These are phyloP conservation scores for Rhizopogon vinicolor DNA, from an alignment of 768 basidiomycete genomes.

Conservation along the genomic window DNA sequence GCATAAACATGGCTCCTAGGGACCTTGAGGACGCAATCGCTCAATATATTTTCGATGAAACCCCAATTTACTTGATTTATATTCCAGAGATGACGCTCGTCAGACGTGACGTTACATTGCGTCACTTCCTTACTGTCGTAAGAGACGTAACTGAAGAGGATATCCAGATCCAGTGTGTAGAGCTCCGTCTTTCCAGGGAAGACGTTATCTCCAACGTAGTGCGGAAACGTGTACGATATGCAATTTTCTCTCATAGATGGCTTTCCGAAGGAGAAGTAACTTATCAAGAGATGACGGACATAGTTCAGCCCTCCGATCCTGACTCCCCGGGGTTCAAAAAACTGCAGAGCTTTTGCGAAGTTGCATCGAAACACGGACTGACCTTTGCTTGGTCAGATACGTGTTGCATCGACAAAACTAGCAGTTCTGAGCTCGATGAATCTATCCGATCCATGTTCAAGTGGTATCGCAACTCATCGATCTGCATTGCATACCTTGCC, in stretches of 20 bases:
- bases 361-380: neutral
- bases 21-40: neutral
- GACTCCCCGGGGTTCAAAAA: neutral
- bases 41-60: neutral
- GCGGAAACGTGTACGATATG: neutral
- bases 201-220: neutral
- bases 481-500: constrained; percentile 9
- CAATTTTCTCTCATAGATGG: constrained; percentile 3
- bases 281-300: neutral
- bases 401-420: constrained; percentile 8
- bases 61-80: neutral
- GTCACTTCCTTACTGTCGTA: neutral
- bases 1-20: neutral
- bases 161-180: neutral
- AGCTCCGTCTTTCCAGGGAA: neutral
- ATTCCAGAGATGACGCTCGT: constrained; percentile 1
- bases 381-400: constrained; percentile 8
- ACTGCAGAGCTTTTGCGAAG: neutral
- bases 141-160: neutral
- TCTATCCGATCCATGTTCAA: constrained; percentile 11
- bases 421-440: constrained; percentile 11
- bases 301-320: neutral
- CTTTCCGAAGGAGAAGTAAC: neutral
- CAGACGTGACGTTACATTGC: neutral
- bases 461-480: constrained; percentile 10